A percentile compares a stretch with the other conserved stretches of the same genome.
Conservation (phyloP, 805 yeast genomes). For the Isabelozyma pseudorhagii region DNA sequence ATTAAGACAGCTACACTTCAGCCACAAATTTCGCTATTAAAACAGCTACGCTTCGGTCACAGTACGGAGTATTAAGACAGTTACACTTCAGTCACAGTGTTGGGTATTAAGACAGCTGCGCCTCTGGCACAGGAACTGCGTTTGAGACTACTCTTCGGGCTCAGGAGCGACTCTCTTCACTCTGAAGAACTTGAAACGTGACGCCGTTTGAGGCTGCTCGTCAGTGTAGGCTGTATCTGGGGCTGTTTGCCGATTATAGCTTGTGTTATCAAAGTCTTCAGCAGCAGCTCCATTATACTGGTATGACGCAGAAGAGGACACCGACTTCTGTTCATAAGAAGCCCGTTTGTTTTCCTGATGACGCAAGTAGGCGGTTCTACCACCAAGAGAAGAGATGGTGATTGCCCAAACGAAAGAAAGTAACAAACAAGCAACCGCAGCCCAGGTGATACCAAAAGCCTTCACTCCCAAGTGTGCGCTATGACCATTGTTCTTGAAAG, state of each 20-base stretch:
- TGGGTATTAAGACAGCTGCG: no score
- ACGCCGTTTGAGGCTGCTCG: slow-evolving; percentile 3
- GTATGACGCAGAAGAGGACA: neutral
- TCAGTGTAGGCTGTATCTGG: neutral
- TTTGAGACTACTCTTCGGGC: neutral
- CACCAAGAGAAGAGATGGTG: slow-evolving; percentile 3
- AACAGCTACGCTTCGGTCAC: no score
- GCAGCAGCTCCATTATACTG: neutral
- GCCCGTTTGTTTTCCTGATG: neutral
- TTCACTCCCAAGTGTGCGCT: slow-evolving; percentile 44
- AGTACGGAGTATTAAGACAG: neutral
- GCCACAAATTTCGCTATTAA: no score
- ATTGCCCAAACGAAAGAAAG: slow-evolving; percentile 6
- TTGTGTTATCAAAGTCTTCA: neutral
- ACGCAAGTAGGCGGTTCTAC: neutral
- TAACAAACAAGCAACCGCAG: slow-evolving; percentile 29
- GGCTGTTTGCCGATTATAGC: neutral
- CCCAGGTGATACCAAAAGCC: slow-evolving; percentile 65
- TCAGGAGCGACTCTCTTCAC: slow-evolving; percentile 3
- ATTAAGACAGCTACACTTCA: no score
- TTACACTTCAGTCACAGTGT: neutral
- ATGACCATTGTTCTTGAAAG: slow-evolving; percentile 43
- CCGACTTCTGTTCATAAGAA: neutral
- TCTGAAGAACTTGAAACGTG: slow-evolving; percentile 8
- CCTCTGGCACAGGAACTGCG: no score